A percentile compares a stretch with the other conserved stretches of the same genome.
Conservation (phyloP, 352 stramenopile species). For the Phytophthora pseudosyringae region DNA sequence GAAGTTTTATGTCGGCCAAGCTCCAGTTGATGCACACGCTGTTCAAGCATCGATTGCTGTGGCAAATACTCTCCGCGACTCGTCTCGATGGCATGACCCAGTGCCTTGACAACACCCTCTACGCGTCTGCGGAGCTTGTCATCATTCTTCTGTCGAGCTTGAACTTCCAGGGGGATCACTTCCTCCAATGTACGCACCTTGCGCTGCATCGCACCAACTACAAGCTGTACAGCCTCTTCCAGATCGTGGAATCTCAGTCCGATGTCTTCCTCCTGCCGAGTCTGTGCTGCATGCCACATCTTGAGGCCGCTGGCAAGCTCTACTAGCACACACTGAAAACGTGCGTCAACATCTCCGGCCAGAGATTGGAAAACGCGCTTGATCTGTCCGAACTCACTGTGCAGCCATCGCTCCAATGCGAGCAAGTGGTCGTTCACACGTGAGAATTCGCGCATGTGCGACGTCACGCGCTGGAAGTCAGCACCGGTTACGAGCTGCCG, state of each 20-base stretch:
- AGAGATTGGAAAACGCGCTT: conserved; percentile 60
- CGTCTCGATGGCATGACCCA: conserved; percentile 40
- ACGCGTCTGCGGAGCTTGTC: conserved; percentile 58
- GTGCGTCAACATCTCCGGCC: conserved; percentile 41
- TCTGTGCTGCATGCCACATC: conserved; percentile 33
- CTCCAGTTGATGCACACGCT: conserved; percentile 45
- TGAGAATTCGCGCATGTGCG: conserved; percentile 57
- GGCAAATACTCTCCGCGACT: conserved; percentile 36
- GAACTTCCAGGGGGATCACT: conserved; percentile 67
- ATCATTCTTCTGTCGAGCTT: conserved; percentile 61
- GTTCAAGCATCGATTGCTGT: conserved; percentile 21
- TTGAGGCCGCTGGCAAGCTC: conserved; percentile 43
- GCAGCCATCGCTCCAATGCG: conserved; percentile 61
- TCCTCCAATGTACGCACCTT: conserved; percentile 65
- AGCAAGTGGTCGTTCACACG: conserved; percentile 68
- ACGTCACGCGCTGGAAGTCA: conserved; percentile 60
- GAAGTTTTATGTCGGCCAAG: conserved; percentile 15
- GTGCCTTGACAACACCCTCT: conserved; percentile 46
- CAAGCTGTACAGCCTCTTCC: conserved; percentile 38
- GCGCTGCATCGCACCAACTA: conserved; percentile 37
- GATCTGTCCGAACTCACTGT: conserved; percentile 55
- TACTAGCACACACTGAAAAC: conserved; percentile 43
- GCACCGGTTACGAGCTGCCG: conserved; percentile 46
- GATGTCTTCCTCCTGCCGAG: conserved; percentile 50
- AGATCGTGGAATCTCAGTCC: conserved; percentile 30